These are phyloP conservation scores for Globisporangium orthogonon DNA, from an alignment of 352 stramenopile species.

Conservation along the genomic window DNA sequence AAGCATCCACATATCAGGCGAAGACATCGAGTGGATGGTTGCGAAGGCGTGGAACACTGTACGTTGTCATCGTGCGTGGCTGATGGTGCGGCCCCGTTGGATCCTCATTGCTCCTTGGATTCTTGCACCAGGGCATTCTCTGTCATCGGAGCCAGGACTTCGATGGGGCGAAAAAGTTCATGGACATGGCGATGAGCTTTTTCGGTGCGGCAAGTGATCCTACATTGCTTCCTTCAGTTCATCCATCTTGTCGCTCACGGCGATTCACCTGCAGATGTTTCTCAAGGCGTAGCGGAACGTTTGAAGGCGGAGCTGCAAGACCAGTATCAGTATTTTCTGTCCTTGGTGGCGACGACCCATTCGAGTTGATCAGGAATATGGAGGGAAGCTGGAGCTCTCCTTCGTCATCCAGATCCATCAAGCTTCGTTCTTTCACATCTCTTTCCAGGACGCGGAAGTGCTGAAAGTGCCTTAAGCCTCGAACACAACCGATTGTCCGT, in stretches of 20 bases:
- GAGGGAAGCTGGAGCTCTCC: background rate
- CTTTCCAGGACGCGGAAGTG: too few species aligned
- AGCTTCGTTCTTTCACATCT: background rate
- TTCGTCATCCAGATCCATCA: background rate
- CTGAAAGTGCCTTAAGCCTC: constrained; percentile 24
- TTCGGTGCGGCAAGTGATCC: constrained; percentile 18
- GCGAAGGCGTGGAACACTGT: constrained; percentile 77
- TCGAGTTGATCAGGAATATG: too few species aligned
- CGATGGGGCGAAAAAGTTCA: constrained; percentile 30
- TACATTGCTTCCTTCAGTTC: background rate
- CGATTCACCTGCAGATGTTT: constrained; percentile 18
- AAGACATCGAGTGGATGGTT: constrained; percentile 68
- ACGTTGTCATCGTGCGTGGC: constrained; percentile 9
- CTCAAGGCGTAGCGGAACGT: constrained; percentile 19
- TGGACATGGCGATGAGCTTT: constrained; percentile 32
- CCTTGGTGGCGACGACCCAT: constrained; percentile 7
- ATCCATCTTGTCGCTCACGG: background rate
- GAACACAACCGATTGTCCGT: constrained; percentile 42
- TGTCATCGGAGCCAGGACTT: constrained; percentile 25
- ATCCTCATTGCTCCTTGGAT: background rate
- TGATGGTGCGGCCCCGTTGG: too few species aligned
- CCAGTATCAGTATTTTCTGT: constrained; percentile 35
- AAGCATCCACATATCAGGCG: constrained; percentile 30
- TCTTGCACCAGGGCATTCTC: constrained; percentile 24
- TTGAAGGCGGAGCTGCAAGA: constrained; percentile 26